phyloP scores from a whole-genome alignment of 23 red algal species.

The Chondrus crispus region DNA sequence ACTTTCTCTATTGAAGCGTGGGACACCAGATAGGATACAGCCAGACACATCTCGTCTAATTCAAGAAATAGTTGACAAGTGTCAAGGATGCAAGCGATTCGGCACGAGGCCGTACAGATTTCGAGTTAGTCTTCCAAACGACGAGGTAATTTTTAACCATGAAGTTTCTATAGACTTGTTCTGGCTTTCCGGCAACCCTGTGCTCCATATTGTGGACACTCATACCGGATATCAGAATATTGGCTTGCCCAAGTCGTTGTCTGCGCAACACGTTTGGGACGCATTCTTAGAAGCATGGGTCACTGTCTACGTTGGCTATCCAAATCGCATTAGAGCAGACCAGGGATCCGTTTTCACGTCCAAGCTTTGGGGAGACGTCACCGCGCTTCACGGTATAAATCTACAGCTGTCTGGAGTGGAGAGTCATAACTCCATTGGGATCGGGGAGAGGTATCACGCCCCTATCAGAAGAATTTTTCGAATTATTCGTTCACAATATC shows the following conservation, averaged over 20 bases:
- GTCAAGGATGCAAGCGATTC: neutral
- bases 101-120: neutral
- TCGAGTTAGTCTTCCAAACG: neutral
- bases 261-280: neutral
- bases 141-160: neutral
- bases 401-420: neutral
- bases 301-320: neutral
- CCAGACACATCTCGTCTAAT: neutral
- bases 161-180: conserved; percentile 11
- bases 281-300: neutral
- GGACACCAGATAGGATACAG: neutral
- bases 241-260: neutral
- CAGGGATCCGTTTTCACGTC: neutral
- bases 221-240: neutral
- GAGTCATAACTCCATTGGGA: neutral
- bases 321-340: neutral
- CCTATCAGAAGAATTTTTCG: neutral
- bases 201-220: conserved; percentile 9
- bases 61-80: neutral
- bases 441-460: neutral
- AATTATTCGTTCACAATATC: neutral
- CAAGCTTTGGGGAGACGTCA: neutral
- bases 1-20: neutral
- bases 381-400: neutral
- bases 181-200: neutral